A percentile compares a stretch with the other conserved stretches of the same genome.
Evolutionary conservation across 1,284 basidiomycete genomes (phyloP).

Genomic region (Tilletiopsis washingtonensis): DNA sequence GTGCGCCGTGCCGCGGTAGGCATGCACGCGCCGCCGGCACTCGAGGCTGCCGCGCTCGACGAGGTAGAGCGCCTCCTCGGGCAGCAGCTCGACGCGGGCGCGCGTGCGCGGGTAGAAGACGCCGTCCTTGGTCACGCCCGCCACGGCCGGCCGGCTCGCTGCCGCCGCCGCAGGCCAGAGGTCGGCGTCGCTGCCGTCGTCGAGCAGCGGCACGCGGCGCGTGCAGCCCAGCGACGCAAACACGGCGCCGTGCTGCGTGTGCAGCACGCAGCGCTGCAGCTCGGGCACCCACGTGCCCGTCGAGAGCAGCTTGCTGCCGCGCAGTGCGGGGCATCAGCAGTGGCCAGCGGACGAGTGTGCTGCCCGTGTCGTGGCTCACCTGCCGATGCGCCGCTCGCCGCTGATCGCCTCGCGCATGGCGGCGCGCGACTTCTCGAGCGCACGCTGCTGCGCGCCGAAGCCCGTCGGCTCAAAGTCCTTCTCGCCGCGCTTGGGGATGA

Average conservation of each 20-base stretch:
- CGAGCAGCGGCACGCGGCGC: conserved; percentile 1
- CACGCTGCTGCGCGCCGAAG: conserved; percentile 60
- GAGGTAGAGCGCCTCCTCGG: conserved; percentile 88
- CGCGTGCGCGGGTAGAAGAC: conserved; percentile 5
- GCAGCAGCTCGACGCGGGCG: conserved; percentile 62
- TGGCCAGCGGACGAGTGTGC: too few species aligned
- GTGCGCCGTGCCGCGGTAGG: conserved; percentile 14
- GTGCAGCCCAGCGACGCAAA: conserved; percentile 35
- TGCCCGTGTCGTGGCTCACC: conserved; percentile 54
- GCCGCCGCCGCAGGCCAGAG: neutral
- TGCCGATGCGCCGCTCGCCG: conserved; percentile 64
- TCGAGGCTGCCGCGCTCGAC: conserved; percentile 64
- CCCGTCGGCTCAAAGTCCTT: conserved; percentile 67
- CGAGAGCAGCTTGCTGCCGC: conserved; percentile 20
- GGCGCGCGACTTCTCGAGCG: conserved; percentile 68
- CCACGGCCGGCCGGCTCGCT: neutral
- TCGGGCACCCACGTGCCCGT: conserved; percentile 32
- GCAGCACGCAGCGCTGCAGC: conserved; percentile 25
- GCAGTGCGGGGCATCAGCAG: too few species aligned
- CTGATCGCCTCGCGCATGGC: conserved; percentile 78
- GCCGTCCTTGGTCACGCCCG: conserved; percentile 6
- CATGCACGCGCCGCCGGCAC: conserved; percentile 56
- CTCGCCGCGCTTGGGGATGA: conserved; percentile 41
- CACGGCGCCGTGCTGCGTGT: conserved; percentile 30
- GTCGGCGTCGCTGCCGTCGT: neutral